Base-by-base conservation (phyloP, 495 filamentous ascomycete species). In the Xylaria cubensis region DNA sequence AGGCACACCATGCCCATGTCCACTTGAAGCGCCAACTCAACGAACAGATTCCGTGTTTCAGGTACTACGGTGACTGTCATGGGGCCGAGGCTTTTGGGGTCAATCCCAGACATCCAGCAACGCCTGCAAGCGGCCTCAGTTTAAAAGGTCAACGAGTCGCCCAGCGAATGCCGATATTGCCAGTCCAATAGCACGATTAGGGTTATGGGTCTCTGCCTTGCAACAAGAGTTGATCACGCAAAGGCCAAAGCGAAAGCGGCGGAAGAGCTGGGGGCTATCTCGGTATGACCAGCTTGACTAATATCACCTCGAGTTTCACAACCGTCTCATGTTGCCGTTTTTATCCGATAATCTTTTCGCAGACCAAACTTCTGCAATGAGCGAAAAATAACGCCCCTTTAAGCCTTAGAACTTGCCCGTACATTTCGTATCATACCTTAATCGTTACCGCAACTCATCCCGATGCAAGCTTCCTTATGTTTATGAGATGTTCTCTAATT, bases 21-120 rank as follows among this genome's bases (percentile, higher is more conserved):
- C 42, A 55, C 48, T 55, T 42, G 48, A 67, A 51, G 64, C 48
- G 64, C 50, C 32, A 55, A 42, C 13, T 44, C 65, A 29, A 56
- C 36, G 64, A 67, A 44, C 65, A 67, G n/a, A n/a, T 34, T 26
- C 21, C 65, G 48, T 44, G 65, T 67, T 67, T 67, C 65, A 67
- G 65, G 65, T 67, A 44, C 44, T 50, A 36, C 64, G 46, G 41
- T 1, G 63, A 50, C 24, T 66, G 64, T 36, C 29, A 29, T 39
- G 46, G 36, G 61, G 61, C 51, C 15, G 19, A 51, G 17, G 17
- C 29, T 51, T 26, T 29, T 17, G n/a, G 41, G 12, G 41, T 6
- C 4, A 48, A 29, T 24, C 62, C 24, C 46, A 67, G 26, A 36
- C 41, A 29, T 29, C 26, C 26, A 29, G 26, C 32, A 17, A 67